Evolutionary conservation across 208 protist species (phyloP).

Genomic region (Trichomonas gallinae): DNA sequence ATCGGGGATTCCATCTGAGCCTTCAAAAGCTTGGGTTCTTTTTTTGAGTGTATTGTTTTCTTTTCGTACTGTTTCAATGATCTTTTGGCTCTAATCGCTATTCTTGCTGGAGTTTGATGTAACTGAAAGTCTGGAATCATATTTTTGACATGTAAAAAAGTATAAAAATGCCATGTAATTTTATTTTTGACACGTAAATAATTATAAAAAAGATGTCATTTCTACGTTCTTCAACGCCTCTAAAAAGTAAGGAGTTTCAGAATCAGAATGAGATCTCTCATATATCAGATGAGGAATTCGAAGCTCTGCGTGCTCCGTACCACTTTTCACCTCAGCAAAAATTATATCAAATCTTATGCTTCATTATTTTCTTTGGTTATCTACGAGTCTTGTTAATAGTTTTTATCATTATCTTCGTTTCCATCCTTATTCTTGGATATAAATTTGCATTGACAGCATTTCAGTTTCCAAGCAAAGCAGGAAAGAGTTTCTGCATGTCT

Average conservation of each 20-base stretch:
- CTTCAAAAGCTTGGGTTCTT: not conserved
- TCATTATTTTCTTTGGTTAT: not conserved
- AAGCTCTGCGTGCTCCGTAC: not conserved
- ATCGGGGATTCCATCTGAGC: not conserved
- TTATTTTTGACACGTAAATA: no score
- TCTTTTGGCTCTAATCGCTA: not conserved
- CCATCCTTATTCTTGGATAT: not conserved
- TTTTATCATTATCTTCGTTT: not conserved
- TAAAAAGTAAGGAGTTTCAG: conserved; percentile 12
- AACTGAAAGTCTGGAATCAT: not conserved
- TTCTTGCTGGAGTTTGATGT: not conserved
- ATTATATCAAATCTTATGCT: not conserved
- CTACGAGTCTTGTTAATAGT: not conserved
- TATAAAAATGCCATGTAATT: no score
- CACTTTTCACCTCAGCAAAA: not conserved
- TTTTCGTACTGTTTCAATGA: not conserved
- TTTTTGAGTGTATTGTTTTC: not conserved
- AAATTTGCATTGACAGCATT: not conserved
- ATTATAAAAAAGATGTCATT: not conserved
- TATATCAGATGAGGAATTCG: not conserved
- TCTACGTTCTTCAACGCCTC: not conserved
- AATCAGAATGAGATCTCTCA: not conserved
- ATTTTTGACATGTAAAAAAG: no score
- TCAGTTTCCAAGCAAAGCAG: not conserved
- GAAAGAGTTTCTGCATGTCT: not conserved